These are phyloP conservation scores for Metschnikowia aberdeeniae DNA, from an alignment of 805 yeast genomes.

Conservation along the genomic window DNA sequence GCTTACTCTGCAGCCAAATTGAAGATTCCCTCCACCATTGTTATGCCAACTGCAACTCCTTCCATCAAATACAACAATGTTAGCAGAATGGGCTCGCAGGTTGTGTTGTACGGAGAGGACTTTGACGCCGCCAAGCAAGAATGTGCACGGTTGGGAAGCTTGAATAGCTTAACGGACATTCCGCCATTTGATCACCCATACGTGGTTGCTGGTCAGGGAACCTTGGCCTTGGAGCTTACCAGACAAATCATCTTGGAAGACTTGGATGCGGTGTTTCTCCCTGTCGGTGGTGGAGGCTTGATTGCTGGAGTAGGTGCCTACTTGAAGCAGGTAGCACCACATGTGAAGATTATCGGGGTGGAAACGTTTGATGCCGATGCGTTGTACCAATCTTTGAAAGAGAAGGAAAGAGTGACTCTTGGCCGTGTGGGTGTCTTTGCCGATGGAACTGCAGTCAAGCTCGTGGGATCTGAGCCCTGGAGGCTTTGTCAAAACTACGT, in stretches of 20 bases:
- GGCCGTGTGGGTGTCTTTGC: slow-evolving; percentile 91
- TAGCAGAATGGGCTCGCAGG: slow-evolving; percentile 87
- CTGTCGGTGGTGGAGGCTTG: slow-evolving; percentile 97
- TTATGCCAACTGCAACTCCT: slow-evolving; percentile 97
- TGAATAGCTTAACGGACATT: slow-evolving; percentile 76
- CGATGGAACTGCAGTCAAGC: slow-evolving; percentile 95
- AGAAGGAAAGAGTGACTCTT: slow-evolving; percentile 52
- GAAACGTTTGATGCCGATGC: slow-evolving; percentile 96
- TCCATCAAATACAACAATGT: slow-evolving; percentile 91
- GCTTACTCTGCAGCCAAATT: slow-evolving; percentile 85
- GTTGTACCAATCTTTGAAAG: slow-evolving; percentile 64
- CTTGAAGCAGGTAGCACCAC: slow-evolving; percentile 95
- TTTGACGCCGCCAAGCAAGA: slow-evolving; percentile 94
- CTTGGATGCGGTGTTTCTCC: slow-evolving; percentile 82
- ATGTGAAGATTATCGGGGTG: slow-evolving; percentile 90
- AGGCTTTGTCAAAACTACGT: slow-evolving; percentile 70
- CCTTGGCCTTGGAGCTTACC: slow-evolving; percentile 88
- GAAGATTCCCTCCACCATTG: slow-evolving; percentile 91
- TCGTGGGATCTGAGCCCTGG: slow-evolving; percentile 89
- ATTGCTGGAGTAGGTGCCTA: slow-evolving; percentile 89
- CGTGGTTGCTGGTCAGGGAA: slow-evolving; percentile 98
- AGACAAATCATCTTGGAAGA: slow-evolving; percentile 79
- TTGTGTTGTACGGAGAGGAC: slow-evolving; percentile 88
- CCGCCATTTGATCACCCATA: slow-evolving; percentile 99
- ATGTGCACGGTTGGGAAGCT: slow-evolving; percentile 65